phyloP scores from a whole-genome alignment of 2,329 filamentous ascomycete genomes.

The Coniochaeta hoffmannii region DNA sequence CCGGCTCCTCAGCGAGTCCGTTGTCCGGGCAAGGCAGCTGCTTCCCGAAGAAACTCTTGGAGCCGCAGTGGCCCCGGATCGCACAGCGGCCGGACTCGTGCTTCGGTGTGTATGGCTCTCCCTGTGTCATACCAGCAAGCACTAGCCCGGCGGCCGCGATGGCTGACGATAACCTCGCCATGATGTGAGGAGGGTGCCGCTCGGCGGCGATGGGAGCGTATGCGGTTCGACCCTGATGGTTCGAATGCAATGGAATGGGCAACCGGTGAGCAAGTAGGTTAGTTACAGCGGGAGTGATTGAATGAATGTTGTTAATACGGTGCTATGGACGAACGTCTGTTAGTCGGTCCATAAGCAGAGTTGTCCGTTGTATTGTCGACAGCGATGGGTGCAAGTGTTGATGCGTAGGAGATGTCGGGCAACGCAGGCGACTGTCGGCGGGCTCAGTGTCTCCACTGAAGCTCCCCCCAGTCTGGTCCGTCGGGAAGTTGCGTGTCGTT shows the following conservation, averaged over 20 bases:
- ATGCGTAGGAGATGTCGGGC: not conserved
- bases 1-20: constrained; percentile 67
- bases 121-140: constrained; percentile 21
- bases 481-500: not conserved
- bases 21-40: constrained; percentile 93
- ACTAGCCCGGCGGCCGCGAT: constrained; percentile 25
- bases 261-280: not conserved
- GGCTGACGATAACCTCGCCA: constrained; percentile 29
- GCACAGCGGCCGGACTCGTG: constrained; percentile 87
- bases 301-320: not conserved
- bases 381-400: not conserved
- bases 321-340: not conserved
- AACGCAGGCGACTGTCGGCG: not conserved
- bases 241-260: not conserved
- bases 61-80: constrained; percentile 85
- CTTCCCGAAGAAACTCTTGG: constrained; percentile 81
- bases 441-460: not conserved
- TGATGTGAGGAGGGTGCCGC: constrained; percentile 11
- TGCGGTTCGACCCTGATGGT: not conserved
- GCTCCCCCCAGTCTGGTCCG: not conserved
- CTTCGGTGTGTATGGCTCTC: constrained; percentile 41
- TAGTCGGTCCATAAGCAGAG: not conserved
- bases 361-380: no score
- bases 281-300: not conserved
- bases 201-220: not conserved